Conservation (phyloP, 495 filamentous ascomycete species). For the Glonium stellatum region DNA sequence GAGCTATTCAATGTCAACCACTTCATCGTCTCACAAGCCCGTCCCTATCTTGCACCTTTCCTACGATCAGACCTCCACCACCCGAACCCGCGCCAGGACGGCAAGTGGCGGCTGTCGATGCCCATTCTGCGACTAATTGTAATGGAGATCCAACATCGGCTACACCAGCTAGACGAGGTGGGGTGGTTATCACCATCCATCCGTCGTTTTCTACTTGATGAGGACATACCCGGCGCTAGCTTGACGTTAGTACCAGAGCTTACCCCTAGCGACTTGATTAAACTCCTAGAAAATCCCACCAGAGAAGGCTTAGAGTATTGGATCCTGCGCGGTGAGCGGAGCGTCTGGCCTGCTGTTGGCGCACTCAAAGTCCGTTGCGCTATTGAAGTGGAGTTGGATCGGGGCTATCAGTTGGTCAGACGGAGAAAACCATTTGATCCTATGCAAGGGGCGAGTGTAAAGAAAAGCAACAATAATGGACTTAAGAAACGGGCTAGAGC, state of each 20-base stretch:
- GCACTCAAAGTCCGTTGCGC: slow-evolving; percentile 78
- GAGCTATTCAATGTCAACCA: slow-evolving; percentile 94
- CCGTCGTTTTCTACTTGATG: slow-evolving; percentile 77
- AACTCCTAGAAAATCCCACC: slow-evolving; percentile 74
- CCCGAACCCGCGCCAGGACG: slow-evolving; percentile 55
- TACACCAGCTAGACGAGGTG: slow-evolving; percentile 74
- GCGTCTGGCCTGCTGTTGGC: slow-evolving; percentile 86
- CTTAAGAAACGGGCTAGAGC: slow-evolving; percentile 24
- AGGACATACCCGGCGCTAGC: slow-evolving; percentile 73
- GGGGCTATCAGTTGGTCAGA: slow-evolving; percentile 71
- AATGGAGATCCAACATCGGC: slow-evolving; percentile 72
- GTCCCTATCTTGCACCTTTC: slow-evolving; percentile 79
- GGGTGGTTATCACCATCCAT: slow-evolving; percentile 61
- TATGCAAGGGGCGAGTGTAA: slow-evolving; percentile 11
- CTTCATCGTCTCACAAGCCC: slow-evolving; percentile 73
- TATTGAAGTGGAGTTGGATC: slow-evolving; percentile 79
- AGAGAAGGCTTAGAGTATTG: slow-evolving; percentile 71
- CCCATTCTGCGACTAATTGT: slow-evolving; percentile 63
- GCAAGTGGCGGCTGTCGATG: slow-evolving; percentile 49
- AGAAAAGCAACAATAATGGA: slow-evolving; percentile 20
- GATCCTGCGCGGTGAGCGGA: slow-evolving; percentile 76
- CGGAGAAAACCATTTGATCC: slow-evolving; percentile 47
- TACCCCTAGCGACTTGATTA: slow-evolving; percentile 59
- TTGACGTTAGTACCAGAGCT: slow-evolving; percentile 80
- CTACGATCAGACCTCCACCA: slow-evolving; percentile 74